These are phyloP conservation scores for Leccinum uliginosum DNA, from an alignment of 768 basidiomycete genomes.

Conservation along the genomic window DNA sequence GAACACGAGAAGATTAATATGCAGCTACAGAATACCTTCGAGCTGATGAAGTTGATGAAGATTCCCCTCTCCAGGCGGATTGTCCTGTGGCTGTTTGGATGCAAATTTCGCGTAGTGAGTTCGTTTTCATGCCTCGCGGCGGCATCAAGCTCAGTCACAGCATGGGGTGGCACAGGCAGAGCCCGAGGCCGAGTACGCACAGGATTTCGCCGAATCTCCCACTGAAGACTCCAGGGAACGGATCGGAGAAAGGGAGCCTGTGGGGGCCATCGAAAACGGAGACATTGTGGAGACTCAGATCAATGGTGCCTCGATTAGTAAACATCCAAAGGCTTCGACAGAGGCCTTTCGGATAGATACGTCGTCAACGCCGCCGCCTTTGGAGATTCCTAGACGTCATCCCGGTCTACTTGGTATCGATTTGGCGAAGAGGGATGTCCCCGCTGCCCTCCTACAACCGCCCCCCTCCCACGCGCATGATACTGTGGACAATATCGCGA, in stretches of 20 bases:
- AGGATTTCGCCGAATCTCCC: conserved; percentile 32
- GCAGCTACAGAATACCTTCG: conserved; percentile 14
- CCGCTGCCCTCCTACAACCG: conserved; percentile 11
- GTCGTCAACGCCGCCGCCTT: conserved; percentile 36
- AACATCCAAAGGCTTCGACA: conserved; percentile 35
- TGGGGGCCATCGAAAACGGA: conserved; percentile 30
- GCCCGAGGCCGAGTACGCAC: conserved; percentile 31
- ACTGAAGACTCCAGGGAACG: conserved; percentile 44
- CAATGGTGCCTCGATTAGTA: conserved; percentile 39
- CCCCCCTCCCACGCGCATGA: no score
- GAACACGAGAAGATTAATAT: conserved; percentile 4
- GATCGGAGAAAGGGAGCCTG: conserved; percentile 28
- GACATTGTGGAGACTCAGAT: conserved; percentile 24
- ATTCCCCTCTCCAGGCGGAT: conserved; percentile 12
- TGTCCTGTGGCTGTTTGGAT: conserved; percentile 2
- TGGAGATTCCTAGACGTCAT: conserved; percentile 42
- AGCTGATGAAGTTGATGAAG: conserved; percentile 15
- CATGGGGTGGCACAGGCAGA: conserved; percentile 28
- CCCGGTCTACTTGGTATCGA: conserved; percentile 74
- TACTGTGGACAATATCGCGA: no score
- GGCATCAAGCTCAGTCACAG: conserved; percentile 15
- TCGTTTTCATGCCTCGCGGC: not conserved
- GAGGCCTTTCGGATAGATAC: conserved; percentile 70
- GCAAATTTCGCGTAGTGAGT: conserved; percentile 8
- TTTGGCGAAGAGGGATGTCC: conserved; percentile 39